Evolutionary conservation across 73 alveolate genomes (phyloP), one percentile per base, ranked within the genome.

Genomic region (Blepharisma stoltei): DNA sequence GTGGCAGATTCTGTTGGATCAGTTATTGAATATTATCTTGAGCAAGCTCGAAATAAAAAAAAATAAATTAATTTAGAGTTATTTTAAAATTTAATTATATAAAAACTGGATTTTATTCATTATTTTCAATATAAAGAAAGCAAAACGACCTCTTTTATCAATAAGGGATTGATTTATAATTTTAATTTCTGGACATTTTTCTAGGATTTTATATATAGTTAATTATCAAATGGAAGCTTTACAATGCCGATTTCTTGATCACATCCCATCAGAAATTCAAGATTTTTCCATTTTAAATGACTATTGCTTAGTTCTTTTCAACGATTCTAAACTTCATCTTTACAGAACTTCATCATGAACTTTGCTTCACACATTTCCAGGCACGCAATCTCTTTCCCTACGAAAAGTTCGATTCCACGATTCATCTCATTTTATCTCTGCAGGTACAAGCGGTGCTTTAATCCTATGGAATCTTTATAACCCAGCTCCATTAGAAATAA

Each of bases 191-290:
- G 41, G 41, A 32, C 41, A 32, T 32, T 32, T n/a, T 32, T 32
- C 41, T 32, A 32, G 41, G 41, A 32, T 32, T 32, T 32, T 32
- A 3, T 32, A 32, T 32, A 32, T 32, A 32, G 41, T 32, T 32
- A 32, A 32, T 32, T 32, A 32, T 3, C 41, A 32, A 60, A 60
- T 60, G 73, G 73, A 60, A 25, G 46, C 23, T 60, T 38, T 20
- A 14, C 14, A 38, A 60, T 60, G 73, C 73, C 14, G 73, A 25
- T 60, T 60, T 60, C 73, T 60, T 14, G 73, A 60, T n/a, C 45
- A 60, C 5, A 14, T 18, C 5, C 73, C 73, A 60, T n/a, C 48
- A 20, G 73, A 60, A 60, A 60, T 60, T 38, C 14, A 14, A 38
- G 46, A 60, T 60, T 25, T 60, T 8, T n/a, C 73, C 46, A 9